A percentile compares a stretch with the other conserved stretches of the same genome.
Conservation (phyloP, 2,329 filamentous ascomycete genomes). For the Cytospora piceicola region DNA sequence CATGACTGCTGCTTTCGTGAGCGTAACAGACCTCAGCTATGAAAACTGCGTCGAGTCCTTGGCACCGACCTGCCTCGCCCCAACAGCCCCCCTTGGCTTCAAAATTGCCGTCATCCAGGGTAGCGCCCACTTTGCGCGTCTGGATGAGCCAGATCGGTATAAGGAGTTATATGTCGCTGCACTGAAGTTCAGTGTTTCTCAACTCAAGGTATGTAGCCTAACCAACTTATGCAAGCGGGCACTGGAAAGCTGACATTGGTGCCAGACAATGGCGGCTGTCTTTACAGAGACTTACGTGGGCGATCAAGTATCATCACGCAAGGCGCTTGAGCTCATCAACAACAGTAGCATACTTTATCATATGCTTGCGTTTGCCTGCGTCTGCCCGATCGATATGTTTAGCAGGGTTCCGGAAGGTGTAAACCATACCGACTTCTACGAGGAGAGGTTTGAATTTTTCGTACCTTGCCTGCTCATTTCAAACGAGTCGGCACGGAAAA, state of each 20-base stretch:
- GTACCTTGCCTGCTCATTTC: conserved; percentile 58
- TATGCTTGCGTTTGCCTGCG: conserved; percentile 61
- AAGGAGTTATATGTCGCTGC: conserved; percentile 58
- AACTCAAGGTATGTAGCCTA: conserved; percentile 55
- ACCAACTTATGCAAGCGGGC: background rate
- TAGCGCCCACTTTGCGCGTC: conserved; percentile 64
- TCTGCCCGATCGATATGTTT: conserved; percentile 56
- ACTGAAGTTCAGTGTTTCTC: conserved; percentile 59
- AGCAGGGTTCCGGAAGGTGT: conserved; percentile 43
- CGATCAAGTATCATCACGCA: conserved; percentile 46
- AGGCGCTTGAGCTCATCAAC: conserved; percentile 44
- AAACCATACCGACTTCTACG: conserved; percentile 44
- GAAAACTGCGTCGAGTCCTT: conserved; percentile 62
- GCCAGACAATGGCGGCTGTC: conserved; percentile 45
- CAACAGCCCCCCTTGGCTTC: conserved; percentile 61
- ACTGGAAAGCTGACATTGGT: conserved; percentile 8
- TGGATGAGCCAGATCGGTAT: conserved; percentile 54
- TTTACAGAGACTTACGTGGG: conserved; percentile 45
- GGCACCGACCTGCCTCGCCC: conserved; percentile 58
- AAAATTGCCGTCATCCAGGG: conserved; percentile 66
- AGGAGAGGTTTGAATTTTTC: conserved; percentile 55
- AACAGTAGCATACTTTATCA: conserved; percentile 52
- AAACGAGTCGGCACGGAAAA: conserved; percentile 52
- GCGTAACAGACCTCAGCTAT: conserved; percentile 64
- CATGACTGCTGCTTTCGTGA: conserved; percentile 69